Base-by-base conservation (phyloP, 2,329 filamentous ascomycete species). In the Apiospora sp. region DNA sequence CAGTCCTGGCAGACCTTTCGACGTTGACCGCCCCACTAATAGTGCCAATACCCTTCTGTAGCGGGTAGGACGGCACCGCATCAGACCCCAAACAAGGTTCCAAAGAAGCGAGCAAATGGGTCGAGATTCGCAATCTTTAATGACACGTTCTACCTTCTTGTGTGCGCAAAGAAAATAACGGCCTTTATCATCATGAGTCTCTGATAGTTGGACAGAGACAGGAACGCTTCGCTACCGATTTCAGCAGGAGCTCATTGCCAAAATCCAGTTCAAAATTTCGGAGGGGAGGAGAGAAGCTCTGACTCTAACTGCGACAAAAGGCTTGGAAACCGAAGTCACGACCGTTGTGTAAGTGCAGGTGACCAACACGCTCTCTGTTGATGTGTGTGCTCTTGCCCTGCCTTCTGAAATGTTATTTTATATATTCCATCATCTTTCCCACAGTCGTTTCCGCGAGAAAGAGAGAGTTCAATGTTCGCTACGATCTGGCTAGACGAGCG, bases 21-120 rank as follows among this genome's bases (percentile, higher is more conserved):
- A 41, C 22, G 58, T 64, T n/a, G 34, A 22, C 10, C 2, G 58
- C 34, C 58, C 58, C 58, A 64, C 58, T 64, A 64, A 41, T 64
- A 13, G 34, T 64, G 58, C 58, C 58, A 37, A 64, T 64, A 19
- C 58, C 19, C 13, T n/a, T n/a, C 3, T n/a, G 19, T 6, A 64
- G 37, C 58, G 58, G 58, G 58, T 64, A 64, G 34, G 30, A 64
- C 58, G 58, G 58, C 58, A 64, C n/a, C 16, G 14, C 44, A 49
- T 49, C 19, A 49, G 46, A 10, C 46, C 46, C 34, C 34, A 64
- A 41, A 64, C 34, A 41, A 41, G 37, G 37, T 41, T n/a, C 58
- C 37, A 41, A 41, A 41, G 58, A 64, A 41, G 58, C 58, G 58
- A 64, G 34, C 34, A 10, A 64, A 58, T 58, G 51, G 27, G 54